Conservation (phyloP, 1,284 basidiomycete genomes). For the Puccinia polysora region DNA sequence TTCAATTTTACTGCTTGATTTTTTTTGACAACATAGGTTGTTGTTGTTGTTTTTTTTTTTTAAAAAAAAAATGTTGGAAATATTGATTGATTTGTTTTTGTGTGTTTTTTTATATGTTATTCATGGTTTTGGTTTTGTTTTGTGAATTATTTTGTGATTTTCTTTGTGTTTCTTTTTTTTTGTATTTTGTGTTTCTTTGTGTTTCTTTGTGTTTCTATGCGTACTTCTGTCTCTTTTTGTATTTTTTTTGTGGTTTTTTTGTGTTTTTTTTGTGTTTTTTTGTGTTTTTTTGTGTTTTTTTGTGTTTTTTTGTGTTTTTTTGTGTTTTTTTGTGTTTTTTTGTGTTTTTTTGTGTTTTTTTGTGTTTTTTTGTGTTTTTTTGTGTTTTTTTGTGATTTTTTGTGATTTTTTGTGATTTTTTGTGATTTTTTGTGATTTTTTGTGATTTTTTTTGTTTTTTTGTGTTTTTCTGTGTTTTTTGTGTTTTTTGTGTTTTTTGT, state of each 20-base stretch:
- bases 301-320: background rate
- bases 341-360: background rate
- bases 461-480: background rate
- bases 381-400: background rate
- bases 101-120: no score
- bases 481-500: background rate
- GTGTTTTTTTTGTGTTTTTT: background rate
- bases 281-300: background rate
- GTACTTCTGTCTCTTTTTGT: background rate
- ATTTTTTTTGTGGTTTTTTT: no score
- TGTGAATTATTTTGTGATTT: no score
- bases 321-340: background rate
- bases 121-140: no score
- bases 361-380: background rate
- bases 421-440: background rate
- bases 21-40: no score
- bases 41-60: no score
- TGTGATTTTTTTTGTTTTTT: background rate
- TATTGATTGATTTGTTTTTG: no score
- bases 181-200: background rate
- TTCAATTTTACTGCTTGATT: no score
- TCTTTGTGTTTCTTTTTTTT: background rate
- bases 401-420: background rate
- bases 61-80: no score
- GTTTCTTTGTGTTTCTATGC: background rate